These are phyloP conservation scores for Uronychia setigera DNA, from an alignment of 73 alveolate genomes.

Conservation along the genomic window DNA sequence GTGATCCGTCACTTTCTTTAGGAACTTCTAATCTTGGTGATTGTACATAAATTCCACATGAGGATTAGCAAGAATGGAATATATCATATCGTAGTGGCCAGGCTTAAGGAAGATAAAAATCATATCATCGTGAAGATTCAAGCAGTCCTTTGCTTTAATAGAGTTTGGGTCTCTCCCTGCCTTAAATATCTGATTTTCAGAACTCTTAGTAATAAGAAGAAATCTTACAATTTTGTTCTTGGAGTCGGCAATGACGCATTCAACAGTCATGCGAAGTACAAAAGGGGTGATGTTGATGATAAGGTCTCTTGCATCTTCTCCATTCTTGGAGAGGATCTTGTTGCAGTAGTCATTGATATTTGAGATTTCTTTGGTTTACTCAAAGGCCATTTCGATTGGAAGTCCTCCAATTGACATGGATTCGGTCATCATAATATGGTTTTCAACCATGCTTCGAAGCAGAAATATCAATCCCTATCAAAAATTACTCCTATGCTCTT, in stretches of 20 bases:
- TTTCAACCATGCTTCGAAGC: background rate
- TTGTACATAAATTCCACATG: background rate
- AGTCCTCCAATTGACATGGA: background rate
- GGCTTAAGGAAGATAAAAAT: background rate
- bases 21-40: background rate
- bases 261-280: background rate
- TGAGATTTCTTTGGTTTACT: background rate
- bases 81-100: slow-evolving; percentile 15
- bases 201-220: background rate
- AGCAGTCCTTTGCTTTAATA: background rate
- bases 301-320: slow-evolving; percentile 12
- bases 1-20: background rate
- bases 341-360: background rate
- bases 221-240: background rate
- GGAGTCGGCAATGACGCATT: background rate
- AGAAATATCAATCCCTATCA: background rate
- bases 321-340: background rate
- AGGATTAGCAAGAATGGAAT: background rate
- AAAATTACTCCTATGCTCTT: background rate
- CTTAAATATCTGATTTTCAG: background rate
- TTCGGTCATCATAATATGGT: background rate
- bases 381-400: background rate
- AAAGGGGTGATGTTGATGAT: background rate
- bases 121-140: background rate
- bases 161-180: background rate